Percentiles rank a stretch among this genome's conserved stretches.
phyloP scores from a whole-genome alignment of 768 basidiomycete species.

The Amanita brunnescens region DNA sequence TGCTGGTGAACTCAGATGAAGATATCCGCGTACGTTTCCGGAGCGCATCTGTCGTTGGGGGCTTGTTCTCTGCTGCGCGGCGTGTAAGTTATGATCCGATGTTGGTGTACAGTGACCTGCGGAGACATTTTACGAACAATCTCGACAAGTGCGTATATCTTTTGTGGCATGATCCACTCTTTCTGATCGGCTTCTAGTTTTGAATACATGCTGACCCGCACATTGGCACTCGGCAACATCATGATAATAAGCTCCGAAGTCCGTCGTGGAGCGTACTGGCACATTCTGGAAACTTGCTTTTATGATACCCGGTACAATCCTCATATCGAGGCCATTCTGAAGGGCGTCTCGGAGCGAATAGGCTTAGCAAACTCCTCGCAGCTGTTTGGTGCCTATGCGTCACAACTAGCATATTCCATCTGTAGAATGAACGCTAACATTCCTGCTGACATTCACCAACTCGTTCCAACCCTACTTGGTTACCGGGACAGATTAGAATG shows the following conservation, averaged over 20 bases:
- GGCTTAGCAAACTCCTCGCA: constrained; percentile 51
- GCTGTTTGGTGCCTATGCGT: constrained; percentile 73
- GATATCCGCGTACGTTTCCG: constrained; percentile 86
- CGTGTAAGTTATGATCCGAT: constrained; percentile 21
- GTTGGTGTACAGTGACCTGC: constrained; percentile 40
- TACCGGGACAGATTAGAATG: constrained; percentile 59
- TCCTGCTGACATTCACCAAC: constrained; percentile 43
- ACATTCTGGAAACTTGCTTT: constrained; percentile 67
- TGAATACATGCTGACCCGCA: constrained; percentile 68
- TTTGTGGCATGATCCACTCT: neutral
- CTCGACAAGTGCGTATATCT: constrained; percentile 39
- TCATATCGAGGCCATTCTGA: constrained; percentile 45
- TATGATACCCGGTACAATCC: constrained; percentile 27
- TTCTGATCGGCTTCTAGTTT: constrained; percentile 33
- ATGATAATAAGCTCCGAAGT: constrained; percentile 72
- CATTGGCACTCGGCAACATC: constrained; percentile 64
- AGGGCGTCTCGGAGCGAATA: constrained; percentile 54
- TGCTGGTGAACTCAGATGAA: constrained; percentile 48
- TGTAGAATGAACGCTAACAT: constrained; percentile 40
- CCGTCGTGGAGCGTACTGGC: constrained; percentile 80
- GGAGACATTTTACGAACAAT: constrained; percentile 32
- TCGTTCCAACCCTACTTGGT: constrained; percentile 72
- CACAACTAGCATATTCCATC: constrained; percentile 67
- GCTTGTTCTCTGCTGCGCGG: constrained; percentile 45
- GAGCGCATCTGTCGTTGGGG: constrained; percentile 49